phyloP scores from a whole-genome alignment of 768 basidiomycete species.

The Aureoboletus auriporus region DNA sequence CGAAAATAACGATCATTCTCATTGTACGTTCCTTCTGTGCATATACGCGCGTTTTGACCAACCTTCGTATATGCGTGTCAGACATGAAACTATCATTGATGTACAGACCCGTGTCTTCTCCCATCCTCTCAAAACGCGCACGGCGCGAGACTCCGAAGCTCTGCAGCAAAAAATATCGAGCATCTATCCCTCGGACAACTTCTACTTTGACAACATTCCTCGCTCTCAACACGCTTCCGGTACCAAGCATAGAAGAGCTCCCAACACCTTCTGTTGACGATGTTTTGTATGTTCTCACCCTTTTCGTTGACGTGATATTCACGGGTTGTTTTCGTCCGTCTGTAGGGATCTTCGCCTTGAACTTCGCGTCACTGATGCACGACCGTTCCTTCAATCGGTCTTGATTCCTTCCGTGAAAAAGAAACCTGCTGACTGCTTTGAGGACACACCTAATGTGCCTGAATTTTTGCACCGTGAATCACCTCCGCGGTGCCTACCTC shows the following conservation, averaged over 20 bases:
- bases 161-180: constrained; percentile 26
- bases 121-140: constrained; percentile 43
- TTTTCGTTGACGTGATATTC: background rate
- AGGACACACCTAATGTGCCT: constrained; percentile 15
- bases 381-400: constrained; percentile 28
- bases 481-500: constrained; percentile 23
- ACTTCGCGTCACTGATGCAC: constrained; percentile 21
- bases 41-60: constrained; percentile 13
- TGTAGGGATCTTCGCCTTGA: constrained; percentile 31
- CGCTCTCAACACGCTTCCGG: constrained; percentile 21
- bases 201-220: constrained; percentile 20
- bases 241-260: constrained; percentile 32
- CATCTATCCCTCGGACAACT: constrained; percentile 24
- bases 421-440: constrained; percentile 9
- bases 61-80: constrained; percentile 8
- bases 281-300: constrained; percentile 35
- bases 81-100: constrained; percentile 22
- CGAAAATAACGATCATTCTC: constrained; percentile 18
- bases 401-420: constrained; percentile 14
- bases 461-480: constrained; percentile 31
- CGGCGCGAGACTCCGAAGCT: constrained; percentile 43
- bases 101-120: constrained; percentile 37
- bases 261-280: constrained; percentile 30
- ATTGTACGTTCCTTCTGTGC: constrained; percentile 28
- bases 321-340: background rate